Evolutionary conservation across 177 flowering plant genomes (phyloP).

Genomic region (Telopea speciosissima): DNA sequence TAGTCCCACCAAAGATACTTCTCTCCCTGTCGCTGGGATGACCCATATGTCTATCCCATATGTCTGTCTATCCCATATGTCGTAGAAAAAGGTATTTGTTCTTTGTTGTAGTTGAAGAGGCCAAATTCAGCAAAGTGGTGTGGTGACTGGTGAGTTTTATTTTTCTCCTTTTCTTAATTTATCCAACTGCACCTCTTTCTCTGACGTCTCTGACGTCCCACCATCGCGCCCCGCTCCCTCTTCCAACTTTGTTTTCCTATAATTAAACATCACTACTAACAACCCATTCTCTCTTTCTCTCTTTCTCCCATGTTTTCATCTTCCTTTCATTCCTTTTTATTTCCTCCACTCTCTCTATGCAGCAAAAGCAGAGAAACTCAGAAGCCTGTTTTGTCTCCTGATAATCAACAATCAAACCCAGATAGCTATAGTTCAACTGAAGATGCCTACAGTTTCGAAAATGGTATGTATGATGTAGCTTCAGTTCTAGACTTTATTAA

Average conservation of each 20-base stretch:
- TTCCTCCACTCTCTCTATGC: conserved; percentile 15
- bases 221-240: conserved; percentile 12
- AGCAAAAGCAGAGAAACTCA: conserved; percentile 25
- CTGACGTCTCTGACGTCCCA: conserved; percentile 9
- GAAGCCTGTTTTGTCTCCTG: conserved; percentile 7
- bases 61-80: background rate
- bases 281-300: conserved; percentile 9
- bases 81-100: background rate
- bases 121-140: background rate
- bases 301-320: conserved; percentile 16
- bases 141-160: background rate
- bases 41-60: background rate
- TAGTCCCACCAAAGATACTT: too few species aligned
- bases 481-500: background rate
- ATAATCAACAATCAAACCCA: conserved; percentile 2
- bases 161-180: background rate
- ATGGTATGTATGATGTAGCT: conserved; percentile 6
- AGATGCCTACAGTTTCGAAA: conserved; percentile 7
- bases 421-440: background rate
- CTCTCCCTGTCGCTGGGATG: background rate
- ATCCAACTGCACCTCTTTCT: conserved; percentile 4
- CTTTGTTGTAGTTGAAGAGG: background rate
- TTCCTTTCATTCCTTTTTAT: conserved; percentile 9
- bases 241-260: conserved; percentile 22
- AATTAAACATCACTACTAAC: conserved; percentile 21